phyloP scores from a whole-genome alignment of 2,329 filamentous ascomycete genomes.

The Ceratocystis cubensis region DNA sequence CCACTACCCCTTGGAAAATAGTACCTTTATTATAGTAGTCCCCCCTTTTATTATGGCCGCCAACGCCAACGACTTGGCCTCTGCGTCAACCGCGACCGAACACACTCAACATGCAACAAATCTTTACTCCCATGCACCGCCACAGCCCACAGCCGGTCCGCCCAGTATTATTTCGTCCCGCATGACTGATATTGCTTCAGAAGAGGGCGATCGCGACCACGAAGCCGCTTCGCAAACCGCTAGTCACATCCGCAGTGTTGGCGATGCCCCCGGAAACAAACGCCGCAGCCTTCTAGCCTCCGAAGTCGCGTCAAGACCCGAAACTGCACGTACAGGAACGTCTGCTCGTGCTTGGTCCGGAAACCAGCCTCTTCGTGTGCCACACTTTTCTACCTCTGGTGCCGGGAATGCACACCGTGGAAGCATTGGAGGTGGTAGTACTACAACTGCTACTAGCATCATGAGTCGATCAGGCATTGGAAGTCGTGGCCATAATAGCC shows the following conservation, averaged over 20 bases:
- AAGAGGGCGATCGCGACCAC: constrained; percentile 40
- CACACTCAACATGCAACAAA: background rate
- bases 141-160: constrained; percentile 35
- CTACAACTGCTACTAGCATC: constrained; percentile 1
- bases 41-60: constrained; percentile 29
- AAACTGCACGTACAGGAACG: constrained; percentile 40
- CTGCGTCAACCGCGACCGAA: constrained; percentile 31
- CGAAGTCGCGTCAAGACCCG: constrained; percentile 40
- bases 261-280: constrained; percentile 27
- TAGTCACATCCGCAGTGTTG: constrained; percentile 14
- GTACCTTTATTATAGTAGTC: background rate
- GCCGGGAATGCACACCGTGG: constrained; percentile 20
- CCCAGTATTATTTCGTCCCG: constrained; percentile 59
- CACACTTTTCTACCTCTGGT: constrained; percentile 36
- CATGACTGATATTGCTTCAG: constrained; percentile 53
- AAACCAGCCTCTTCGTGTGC: constrained; percentile 45
- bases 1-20: background rate
- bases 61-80: constrained; percentile 29
- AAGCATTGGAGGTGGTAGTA: constrained; percentile 18
- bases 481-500: constrained; percentile 34
- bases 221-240: constrained; percentile 14
- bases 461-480: constrained; percentile 15
- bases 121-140: constrained; percentile 30
- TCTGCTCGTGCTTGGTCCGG: constrained; percentile 43
- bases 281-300: constrained; percentile 32